Base-by-base conservation (phyloP, 2,329 filamentous ascomycete species). In the Aureobasidium pullulans region DNA sequence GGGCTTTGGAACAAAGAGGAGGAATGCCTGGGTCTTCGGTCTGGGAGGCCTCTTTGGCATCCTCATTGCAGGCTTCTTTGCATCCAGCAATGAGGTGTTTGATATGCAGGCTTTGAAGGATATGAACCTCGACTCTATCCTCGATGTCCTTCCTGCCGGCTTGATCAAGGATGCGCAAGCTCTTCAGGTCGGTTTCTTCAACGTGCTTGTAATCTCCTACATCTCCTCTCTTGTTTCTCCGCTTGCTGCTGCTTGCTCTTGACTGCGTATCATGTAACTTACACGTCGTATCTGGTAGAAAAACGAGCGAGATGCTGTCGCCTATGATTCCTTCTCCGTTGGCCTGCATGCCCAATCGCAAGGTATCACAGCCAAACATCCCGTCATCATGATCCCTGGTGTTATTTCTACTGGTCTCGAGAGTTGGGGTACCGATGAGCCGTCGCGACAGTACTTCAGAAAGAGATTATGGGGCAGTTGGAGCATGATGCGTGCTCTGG, bases 361-460 rank as follows among this genome's bases (percentile, higher is more conserved):
- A 71, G 95, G 95, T 1, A 80, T 97, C 16, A 73, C 81, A 49
- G 93, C 89, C 15, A 82, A 89, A 61, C 91, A 96, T 67, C 90
- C 94, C 1, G 86, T 99, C 62, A 89, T 99, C 64, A 97, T 99
- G 93, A 86, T 99, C 9, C 94, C 94, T 0, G 94, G 94, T 4
- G 94, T 99, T 61, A 99, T 99, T 66, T 97, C 94, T 0, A 97
- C 94, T 0, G 94, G 94, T 1, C 81, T 99, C 28, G 94, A 99
- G 74, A 96, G 90, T 49, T 99, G 94, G 94, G 90, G 93, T 4
- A 97, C 94, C 0, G 85, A 88, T 53, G 89, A 92, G 69, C 78
- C 81, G 43, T 96, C 92, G 7, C 83, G 90, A 37, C 88, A 87
- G 61, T 99, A 97, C 74, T 99, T 99, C 73, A 82, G 94, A 63